Percentiles rank a stretch among this genome's conserved stretches.
Evolutionary conservation across 345 rosid species (phyloP).

Genomic region (Populus deltoides): DNA sequence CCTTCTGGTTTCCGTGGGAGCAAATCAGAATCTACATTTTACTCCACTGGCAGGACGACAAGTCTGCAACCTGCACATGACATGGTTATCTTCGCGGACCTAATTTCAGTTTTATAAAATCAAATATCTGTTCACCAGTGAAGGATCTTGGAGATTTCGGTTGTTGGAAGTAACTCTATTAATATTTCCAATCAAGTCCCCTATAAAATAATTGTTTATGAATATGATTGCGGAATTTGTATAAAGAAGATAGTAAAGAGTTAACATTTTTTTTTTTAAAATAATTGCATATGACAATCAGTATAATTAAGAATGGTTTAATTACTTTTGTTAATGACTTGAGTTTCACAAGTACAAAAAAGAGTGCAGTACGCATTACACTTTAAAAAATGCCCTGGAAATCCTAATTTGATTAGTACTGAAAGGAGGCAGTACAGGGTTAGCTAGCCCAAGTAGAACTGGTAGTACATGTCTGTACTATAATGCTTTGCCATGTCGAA

Average conservation of each 20-base stretch:
- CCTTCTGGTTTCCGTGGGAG: background rate
- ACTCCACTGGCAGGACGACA: background rate
- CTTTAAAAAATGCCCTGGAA: background rate
- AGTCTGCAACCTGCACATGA: background rate
- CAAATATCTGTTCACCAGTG: background rate
- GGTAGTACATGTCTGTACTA: slow-evolving; percentile 32
- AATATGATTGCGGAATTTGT: too few relatives aligned
- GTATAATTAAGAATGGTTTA: background rate
- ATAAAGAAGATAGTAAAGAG: too few relatives aligned
- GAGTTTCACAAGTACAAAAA: slow-evolving; percentile 2
- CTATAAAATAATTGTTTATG: too few relatives aligned
- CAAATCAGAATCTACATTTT: background rate
- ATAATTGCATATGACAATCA: background rate
- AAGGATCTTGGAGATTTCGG: background rate
- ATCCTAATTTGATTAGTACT: background rate
- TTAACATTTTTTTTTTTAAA: too few relatives aligned
- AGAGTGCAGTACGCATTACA: slow-evolving; percentile 18
- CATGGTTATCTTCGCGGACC: background rate
- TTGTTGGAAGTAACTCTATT: too few relatives aligned
- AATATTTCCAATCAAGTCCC: too few relatives aligned
- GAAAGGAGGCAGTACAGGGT: slow-evolving; percentile 26
- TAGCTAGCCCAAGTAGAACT: slow-evolving; percentile 6
- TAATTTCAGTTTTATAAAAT: background rate
- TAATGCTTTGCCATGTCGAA: background rate
- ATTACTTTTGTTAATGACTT: background rate